These are phyloP conservation scores for Periconia sp. DNA, from an alignment of 2,329 filamentous ascomycete genomes.

Conservation along the genomic window DNA sequence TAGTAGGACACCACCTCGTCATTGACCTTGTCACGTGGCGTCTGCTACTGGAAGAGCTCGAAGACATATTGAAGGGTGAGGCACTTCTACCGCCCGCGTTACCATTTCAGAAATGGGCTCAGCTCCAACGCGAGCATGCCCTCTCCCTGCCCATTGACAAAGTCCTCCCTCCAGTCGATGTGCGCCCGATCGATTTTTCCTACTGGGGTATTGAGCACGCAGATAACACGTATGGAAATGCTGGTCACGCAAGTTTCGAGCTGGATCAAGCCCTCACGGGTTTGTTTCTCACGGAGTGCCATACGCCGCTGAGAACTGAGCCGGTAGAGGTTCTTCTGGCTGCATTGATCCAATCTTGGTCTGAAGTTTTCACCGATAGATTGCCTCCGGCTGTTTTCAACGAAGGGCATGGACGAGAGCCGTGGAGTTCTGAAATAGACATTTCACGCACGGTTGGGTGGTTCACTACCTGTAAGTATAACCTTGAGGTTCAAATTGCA, in stretches of 20 bases:
- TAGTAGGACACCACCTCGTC: conserved; percentile 41
- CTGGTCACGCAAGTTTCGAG: conserved; percentile 34
- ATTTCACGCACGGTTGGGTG: conserved; percentile 62
- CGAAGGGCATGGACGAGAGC: conserved; percentile 42
- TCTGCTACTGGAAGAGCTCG: conserved; percentile 48
- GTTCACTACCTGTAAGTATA: conserved; percentile 56
- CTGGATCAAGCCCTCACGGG: conserved; percentile 26
- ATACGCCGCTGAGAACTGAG: conserved; percentile 55
- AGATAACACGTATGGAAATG: conserved; percentile 43
- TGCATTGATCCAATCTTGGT: conserved; percentile 58
- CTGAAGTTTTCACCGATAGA: conserved; percentile 58
- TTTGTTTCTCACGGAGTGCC: conserved; percentile 30
- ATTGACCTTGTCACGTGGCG: conserved; percentile 53
- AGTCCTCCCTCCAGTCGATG: conserved; percentile 29
- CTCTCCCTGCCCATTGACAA: conserved; percentile 20
- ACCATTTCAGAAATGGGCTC: conserved; percentile 44
- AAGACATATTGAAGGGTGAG: conserved; percentile 38
- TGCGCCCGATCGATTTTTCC: conserved; percentile 34
- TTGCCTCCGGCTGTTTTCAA: conserved; percentile 52
- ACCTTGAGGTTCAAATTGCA: no score
- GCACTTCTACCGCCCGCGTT: conserved; percentile 33
- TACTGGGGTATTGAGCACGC: conserved; percentile 44
- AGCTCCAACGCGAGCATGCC: conserved; percentile 40
- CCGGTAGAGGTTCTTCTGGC: conserved; percentile 59
- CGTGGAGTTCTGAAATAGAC: conserved; percentile 50